Conservation (phyloP, 345 rosid genomes). For the Linum tenue region DNA sequence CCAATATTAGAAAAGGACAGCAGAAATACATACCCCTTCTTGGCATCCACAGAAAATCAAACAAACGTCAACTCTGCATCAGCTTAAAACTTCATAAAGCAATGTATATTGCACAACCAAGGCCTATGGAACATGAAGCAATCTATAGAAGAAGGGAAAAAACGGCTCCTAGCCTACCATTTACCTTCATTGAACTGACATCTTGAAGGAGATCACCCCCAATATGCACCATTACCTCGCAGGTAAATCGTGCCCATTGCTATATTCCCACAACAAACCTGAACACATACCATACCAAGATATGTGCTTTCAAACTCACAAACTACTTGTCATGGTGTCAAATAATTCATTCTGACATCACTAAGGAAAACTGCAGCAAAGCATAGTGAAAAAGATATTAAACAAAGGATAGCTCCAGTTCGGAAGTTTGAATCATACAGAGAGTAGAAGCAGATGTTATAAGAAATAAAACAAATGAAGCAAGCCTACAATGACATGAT, state of each 20-base stretch:
- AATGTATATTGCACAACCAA: background rate
- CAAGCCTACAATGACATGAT: background rate
- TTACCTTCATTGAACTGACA: conserved; percentile 8
- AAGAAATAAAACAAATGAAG: background rate
- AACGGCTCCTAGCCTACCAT: conserved; percentile 12
- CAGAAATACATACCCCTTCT: background rate
- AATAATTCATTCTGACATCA: background rate
- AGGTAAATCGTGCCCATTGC: conserved; percentile 12
- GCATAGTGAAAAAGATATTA: too few species aligned
- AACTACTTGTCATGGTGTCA: conserved; percentile 9
- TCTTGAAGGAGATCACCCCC: conserved; percentile 4
- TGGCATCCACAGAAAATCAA: background rate
- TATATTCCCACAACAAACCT: conserved; percentile 22
- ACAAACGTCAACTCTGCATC: conserved; percentile 2
- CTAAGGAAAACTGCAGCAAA: background rate
- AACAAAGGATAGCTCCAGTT: too few species aligned
- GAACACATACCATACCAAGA: conserved; percentile 19
- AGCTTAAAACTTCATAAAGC: background rate
- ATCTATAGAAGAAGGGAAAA: conserved; percentile 5
- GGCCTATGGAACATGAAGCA: background rate
- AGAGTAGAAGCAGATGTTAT: background rate
- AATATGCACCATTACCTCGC: conserved; percentile 14
- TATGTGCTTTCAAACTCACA: conserved; percentile 2
- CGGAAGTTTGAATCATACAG: background rate
- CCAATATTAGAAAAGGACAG: too few species aligned